Percentiles rank a stretch among this genome's conserved stretches.
These are phyloP conservation scores for Magnaporthiopsis incrustans DNA, from an alignment of 2,329 filamentous ascomycete species.

Conservation along the genomic window DNA sequence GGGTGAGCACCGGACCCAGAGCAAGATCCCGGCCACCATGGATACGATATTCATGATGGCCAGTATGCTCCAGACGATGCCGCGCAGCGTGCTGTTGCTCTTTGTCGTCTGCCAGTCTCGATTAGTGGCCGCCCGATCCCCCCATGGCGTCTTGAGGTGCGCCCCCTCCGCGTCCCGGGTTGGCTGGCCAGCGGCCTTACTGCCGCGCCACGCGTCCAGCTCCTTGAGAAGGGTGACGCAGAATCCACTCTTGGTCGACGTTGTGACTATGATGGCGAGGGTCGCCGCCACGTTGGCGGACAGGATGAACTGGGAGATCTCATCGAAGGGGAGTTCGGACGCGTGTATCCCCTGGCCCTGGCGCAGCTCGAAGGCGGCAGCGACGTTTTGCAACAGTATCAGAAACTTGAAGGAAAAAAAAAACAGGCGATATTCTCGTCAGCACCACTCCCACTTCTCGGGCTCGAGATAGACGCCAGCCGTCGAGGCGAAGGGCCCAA, in stretches of 20 bases:
- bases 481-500: neutral
- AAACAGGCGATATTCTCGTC: neutral
- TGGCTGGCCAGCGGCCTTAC: neutral
- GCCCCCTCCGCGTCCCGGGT: neutral
- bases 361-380: neutral
- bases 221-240: neutral
- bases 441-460: neutral
- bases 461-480: neutral
- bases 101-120: neutral
- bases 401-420: neutral
- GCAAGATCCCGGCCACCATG: neutral
- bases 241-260: slow-evolving; percentile 2
- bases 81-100: neutral
- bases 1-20: slow-evolving; percentile 6
- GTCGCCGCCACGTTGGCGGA: slow-evolving; percentile 2
- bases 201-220: neutral
- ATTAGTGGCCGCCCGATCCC: neutral
- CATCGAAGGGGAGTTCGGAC: neutral
- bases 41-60: slow-evolving; percentile 3
- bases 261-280: slow-evolving; percentile 1
- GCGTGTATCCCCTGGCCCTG: neutral
- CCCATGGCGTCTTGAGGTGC: neutral
- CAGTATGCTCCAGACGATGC: slow-evolving; percentile 1
- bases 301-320: neutral
- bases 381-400: neutral